A percentile compares a stretch with the other conserved stretches of the same genome.
Conservation (phyloP, 805 yeast species). For the Ogataea angusta region DNA sequence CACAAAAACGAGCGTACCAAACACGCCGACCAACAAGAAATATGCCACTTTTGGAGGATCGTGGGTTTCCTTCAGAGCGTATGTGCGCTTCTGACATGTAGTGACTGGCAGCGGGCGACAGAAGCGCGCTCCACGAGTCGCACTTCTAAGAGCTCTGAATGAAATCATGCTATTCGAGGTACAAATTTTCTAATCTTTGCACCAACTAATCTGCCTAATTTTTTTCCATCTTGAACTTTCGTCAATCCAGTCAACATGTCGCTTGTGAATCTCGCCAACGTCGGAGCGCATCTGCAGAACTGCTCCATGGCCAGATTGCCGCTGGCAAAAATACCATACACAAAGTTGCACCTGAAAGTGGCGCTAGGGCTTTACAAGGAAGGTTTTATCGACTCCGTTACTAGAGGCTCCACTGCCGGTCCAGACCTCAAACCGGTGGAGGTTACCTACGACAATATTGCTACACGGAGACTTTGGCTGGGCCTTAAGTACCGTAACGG, state of each 20-base stretch:
- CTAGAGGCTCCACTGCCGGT: slow-evolving; percentile 78
- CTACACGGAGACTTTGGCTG: slow-evolving; percentile 87
- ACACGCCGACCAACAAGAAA: slow-evolving; percentile 40
- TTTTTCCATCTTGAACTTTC: slow-evolving; percentile 1
- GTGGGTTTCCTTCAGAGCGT: slow-evolving; percentile 19
- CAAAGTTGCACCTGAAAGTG: slow-evolving; percentile 77
- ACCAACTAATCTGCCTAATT: neutral
- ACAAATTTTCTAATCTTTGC: slow-evolving; percentile 1
- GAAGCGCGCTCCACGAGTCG: slow-evolving; percentile 3
- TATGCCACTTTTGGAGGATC: slow-evolving; percentile 39
- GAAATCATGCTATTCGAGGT: slow-evolving; percentile 3
- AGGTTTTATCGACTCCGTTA: slow-evolving; percentile 82
- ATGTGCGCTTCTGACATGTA: slow-evolving; percentile 5
- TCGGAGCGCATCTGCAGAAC: slow-evolving; percentile 87
- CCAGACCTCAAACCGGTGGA: slow-evolving; percentile 78
- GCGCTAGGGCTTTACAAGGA: slow-evolving; percentile 84
- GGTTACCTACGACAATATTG: slow-evolving; percentile 80
- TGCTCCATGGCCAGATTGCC: slow-evolving; percentile 72
- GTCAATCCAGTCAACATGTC: slow-evolving; percentile 55
- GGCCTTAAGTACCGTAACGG: slow-evolving; percentile 85
- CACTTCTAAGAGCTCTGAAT: slow-evolving; percentile 3
- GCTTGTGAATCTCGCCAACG: slow-evolving; percentile 74
- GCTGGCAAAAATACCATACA: slow-evolving; percentile 77
- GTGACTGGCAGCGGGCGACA: neutral
- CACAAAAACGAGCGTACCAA: slow-evolving; percentile 43